A percentile compares a stretch with the other conserved stretches of the same genome.
phyloP scores from a whole-genome alignment of 2,329 filamentous ascomycete genomes.

The Helotiales sp. region DNA sequence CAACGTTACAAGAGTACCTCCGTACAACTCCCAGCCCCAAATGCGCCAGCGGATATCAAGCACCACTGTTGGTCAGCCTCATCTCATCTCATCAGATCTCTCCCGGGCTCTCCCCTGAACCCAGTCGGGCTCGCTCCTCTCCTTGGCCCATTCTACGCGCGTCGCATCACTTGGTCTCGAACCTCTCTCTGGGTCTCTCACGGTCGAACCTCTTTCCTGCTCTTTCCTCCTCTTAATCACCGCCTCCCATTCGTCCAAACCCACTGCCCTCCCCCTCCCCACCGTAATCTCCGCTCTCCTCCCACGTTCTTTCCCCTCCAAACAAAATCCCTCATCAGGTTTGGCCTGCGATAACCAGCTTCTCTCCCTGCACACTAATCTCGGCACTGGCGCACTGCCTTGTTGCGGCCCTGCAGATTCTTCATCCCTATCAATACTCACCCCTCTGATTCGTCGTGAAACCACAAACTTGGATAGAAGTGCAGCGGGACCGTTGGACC shows the following conservation, averaged over 20 bases:
- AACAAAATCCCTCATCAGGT: neutral
- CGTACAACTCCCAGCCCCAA: too few relatives aligned
- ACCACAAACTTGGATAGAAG: too few relatives aligned
- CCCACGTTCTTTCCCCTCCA: neutral
- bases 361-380: neutral
- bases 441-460: too few relatives aligned
- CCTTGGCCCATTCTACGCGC: neutral
- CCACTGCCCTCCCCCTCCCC: neutral
- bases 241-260: neutral
- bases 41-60: too few relatives aligned
- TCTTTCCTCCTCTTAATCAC: neutral
- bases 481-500: too few relatives aligned
- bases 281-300: neutral
- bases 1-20: neutral
- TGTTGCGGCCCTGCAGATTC: neutral
- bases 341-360: neutral
- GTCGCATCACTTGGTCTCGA: neutral
- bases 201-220: neutral
- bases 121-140: neutral
- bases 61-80: neutral
- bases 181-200: too few relatives aligned
- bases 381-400: slow-evolving; percentile 5
- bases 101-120: neutral
- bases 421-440: neutral
- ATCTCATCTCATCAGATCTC: neutral